Percentiles rank a stretch among this genome's conserved stretches.
These are phyloP conservation scores for Rutstroemia sydowiana DNA, from an alignment of 2,329 filamentous ascomycete genomes.

Conservation along the genomic window DNA sequence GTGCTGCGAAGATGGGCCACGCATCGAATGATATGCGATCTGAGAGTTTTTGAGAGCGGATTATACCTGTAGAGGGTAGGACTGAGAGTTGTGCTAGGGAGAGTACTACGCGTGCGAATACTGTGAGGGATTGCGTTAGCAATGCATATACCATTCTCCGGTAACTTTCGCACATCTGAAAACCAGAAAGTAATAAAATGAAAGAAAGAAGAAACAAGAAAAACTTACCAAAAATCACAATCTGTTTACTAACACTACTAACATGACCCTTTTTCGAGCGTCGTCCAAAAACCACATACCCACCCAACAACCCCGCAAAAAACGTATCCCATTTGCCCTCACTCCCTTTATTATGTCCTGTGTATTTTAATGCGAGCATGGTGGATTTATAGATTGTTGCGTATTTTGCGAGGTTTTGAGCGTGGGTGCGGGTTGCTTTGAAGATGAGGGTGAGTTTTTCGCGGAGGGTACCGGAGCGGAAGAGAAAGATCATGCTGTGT, in stretches of 20 bases:
- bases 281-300: conserved; percentile 83
- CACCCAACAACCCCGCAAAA: conserved; percentile 77
- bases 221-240: conserved; percentile 68
- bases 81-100: conserved; percentile 78
- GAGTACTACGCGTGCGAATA: conserved; percentile 85
- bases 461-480: conserved; percentile 76
- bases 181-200: too few relatives aligned
- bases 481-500: conserved; percentile 85
- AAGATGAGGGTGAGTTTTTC: conserved; percentile 74
- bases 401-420: conserved; percentile 84
- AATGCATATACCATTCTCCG: too few relatives aligned
- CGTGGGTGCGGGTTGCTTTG: conserved; percentile 83
- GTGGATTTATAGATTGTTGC: conserved; percentile 82
- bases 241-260: conserved; percentile 86
- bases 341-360: conserved; percentile 50
- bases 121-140: conserved; percentile 28
- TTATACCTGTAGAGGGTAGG: conserved; percentile 50
- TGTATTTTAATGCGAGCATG: conserved; percentile 67
- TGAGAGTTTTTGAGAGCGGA: conserved; percentile 38
- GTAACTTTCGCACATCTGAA: too few relatives aligned
- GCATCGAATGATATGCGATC: conserved; percentile 57
- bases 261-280: conserved; percentile 59
- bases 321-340: conserved; percentile 76
- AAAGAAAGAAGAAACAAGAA: background rate
- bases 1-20: conserved; percentile 86